These are phyloP conservation scores for Malassezia yamatoensis DNA, from an alignment of 1,284 basidiomycete genomes.

Conservation along the genomic window DNA sequence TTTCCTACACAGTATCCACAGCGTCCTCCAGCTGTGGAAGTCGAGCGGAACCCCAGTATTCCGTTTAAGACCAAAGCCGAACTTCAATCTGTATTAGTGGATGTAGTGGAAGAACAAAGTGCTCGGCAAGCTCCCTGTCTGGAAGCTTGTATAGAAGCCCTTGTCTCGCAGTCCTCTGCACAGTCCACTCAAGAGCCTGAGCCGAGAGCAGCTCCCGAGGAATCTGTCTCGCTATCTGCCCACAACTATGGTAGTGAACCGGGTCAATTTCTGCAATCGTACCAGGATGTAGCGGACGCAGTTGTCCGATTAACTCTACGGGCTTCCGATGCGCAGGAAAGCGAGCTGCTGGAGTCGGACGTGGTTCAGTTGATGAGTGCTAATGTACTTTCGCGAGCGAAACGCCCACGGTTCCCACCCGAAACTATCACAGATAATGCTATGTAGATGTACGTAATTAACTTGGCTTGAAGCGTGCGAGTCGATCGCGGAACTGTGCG, in stretches of 20 bases:
- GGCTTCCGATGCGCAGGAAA: conserved; percentile 12
- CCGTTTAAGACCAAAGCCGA: conserved; percentile 35
- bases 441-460: too few relatives aligned
- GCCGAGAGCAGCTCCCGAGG: background rate
- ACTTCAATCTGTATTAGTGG: conserved; percentile 23
- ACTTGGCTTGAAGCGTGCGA: conserved; percentile 4
- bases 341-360: conserved; percentile 30
- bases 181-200: background rate
- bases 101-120: conserved; percentile 21
- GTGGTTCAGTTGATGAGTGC: conserved; percentile 35
- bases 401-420: background rate
- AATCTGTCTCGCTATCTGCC: background rate
- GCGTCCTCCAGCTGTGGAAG: conserved; percentile 31
- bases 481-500: conserved; percentile 1
- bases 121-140: conserved; percentile 20
- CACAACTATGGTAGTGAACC: conserved; percentile 1
- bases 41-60: conserved; percentile 39
- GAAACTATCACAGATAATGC: too few relatives aligned
- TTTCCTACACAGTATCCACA: conserved; percentile 36
- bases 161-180: conserved; percentile 12
- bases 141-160: conserved; percentile 26
- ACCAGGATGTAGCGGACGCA: conserved; percentile 29
- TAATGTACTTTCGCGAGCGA: conserved; percentile 17
- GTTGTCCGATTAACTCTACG: conserved; percentile 27
- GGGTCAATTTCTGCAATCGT: conserved; percentile 30